A percentile compares a stretch with the other conserved stretches of the same genome.
Conservation (phyloP, 345 rosid species). For the Trapa bicornis region DNA sequence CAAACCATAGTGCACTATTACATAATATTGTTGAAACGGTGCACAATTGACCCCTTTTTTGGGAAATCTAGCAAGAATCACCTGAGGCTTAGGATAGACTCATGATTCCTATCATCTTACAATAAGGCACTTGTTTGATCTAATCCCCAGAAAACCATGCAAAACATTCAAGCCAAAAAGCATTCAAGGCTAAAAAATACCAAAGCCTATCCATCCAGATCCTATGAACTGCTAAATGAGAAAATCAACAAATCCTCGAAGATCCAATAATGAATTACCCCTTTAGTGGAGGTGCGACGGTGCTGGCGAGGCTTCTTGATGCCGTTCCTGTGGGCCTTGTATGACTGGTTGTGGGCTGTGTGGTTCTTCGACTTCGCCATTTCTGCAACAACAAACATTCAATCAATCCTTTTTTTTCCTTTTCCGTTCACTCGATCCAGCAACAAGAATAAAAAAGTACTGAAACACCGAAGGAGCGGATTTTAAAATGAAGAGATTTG, state of each 20-base stretch:
- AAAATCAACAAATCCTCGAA: neutral
- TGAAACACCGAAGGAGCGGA: neutral
- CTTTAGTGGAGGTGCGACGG: slow-evolving; percentile 84
- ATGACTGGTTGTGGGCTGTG: slow-evolving; percentile 95
- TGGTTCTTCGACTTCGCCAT: slow-evolving; percentile 99
- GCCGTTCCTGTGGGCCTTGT: slow-evolving; percentile 94
- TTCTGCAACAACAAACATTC: slow-evolving; percentile 28
- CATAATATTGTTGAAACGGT: no score
- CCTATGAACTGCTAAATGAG: neutral
- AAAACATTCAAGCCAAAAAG: no score
- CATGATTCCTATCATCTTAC: no score
- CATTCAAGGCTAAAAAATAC: neutral
- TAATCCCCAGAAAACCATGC: no score
- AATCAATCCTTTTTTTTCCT: neutral
- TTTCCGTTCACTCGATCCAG: neutral
- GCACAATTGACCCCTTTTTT: no score
- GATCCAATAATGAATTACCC: slow-evolving; percentile 28
- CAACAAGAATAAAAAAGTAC: neutral
- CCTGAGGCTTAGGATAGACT: no score
- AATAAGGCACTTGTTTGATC: no score
- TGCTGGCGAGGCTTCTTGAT: slow-evolving; percentile 96
- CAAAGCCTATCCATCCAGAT: neutral
- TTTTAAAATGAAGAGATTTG: neutral
- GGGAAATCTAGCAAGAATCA: no score
- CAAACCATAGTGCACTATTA: neutral